These are phyloP conservation scores for Rhododendron simsii DNA, from an alignment of 148 eudicot species.

Conservation along the genomic window DNA sequence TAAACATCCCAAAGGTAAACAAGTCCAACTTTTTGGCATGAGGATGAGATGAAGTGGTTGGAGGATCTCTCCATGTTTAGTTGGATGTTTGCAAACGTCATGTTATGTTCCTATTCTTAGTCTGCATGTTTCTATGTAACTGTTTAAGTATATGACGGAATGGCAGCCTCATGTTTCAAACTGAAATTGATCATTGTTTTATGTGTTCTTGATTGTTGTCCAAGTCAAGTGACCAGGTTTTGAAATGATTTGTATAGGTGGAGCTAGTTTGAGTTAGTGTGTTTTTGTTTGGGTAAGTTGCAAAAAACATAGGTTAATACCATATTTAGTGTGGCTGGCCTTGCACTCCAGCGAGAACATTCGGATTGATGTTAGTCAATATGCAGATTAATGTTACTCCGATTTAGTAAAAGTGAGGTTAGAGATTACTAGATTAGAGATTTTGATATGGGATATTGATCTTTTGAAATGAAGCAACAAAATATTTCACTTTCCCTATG, in stretches of 20 bases:
- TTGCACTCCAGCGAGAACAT: too few species aligned
- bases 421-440: background rate
- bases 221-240: background rate
- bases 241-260: background rate
- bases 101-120: background rate
- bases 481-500: background rate
- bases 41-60: background rate
- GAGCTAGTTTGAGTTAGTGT: background rate
- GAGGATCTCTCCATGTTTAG: background rate
- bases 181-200: background rate
- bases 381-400: background rate
- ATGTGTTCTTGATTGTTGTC: background rate
- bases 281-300: background rate
- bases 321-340: background rate
- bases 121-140: background rate
- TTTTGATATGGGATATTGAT: background rate
- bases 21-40: background rate
- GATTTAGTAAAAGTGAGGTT: background rate
- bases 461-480: background rate
- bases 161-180: background rate
- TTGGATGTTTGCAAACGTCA: background rate
- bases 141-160: background rate
- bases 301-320: background rate
- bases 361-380: background rate
- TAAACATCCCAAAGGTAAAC: background rate